A percentile compares a stretch with the other conserved stretches of the same genome.
Conservation (phyloP, 331 rosid species). For the Malus hybrid region DNA sequence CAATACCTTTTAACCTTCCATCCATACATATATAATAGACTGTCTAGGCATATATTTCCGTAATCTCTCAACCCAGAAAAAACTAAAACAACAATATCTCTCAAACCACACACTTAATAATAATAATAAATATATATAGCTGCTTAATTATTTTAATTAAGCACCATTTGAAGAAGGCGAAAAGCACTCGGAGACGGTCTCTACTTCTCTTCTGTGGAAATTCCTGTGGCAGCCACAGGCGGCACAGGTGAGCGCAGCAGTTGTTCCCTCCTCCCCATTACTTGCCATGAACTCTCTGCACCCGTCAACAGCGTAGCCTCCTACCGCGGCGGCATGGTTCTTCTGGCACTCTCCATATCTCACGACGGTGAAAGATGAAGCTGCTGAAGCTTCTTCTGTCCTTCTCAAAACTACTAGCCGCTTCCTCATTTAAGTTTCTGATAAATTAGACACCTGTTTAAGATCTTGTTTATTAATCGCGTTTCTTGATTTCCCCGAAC, state of each 20-base stretch:
- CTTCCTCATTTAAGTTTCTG: conserved; percentile 53
- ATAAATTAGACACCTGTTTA: neutral
- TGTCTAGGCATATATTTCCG: neutral
- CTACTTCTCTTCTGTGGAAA: conserved; percentile 73
- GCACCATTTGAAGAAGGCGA: conserved; percentile 51
- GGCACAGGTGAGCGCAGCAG: conserved; percentile 67
- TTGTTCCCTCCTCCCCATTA: conserved; percentile 52
- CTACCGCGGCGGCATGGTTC: conserved; percentile 90
- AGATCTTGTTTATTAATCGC: neutral
- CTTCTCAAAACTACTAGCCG: conserved; percentile 82
- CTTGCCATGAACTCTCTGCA: conserved; percentile 96
- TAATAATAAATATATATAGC: neutral
- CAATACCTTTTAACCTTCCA: neutral
- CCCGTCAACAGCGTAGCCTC: conserved; percentile 93
- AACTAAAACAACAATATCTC: conserved; percentile 20
- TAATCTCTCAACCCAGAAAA: conserved; percentile 8
- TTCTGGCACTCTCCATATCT: conserved; percentile 30
- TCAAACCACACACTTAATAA: conserved; percentile 12
- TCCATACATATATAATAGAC: neutral
- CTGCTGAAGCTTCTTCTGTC: conserved; percentile 33
- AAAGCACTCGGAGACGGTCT: conserved; percentile 50
- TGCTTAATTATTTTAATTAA: neutral
- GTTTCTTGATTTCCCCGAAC: neutral
- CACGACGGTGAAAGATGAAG: conserved; percentile 27
- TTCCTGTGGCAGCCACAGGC: conserved; percentile 92